Percentiles rank a stretch among this genome's conserved stretches.
These are phyloP conservation scores for Naganishia vaughanmartiniae DNA, from an alignment of 768 basidiomycete genomes.

Conservation along the genomic window DNA sequence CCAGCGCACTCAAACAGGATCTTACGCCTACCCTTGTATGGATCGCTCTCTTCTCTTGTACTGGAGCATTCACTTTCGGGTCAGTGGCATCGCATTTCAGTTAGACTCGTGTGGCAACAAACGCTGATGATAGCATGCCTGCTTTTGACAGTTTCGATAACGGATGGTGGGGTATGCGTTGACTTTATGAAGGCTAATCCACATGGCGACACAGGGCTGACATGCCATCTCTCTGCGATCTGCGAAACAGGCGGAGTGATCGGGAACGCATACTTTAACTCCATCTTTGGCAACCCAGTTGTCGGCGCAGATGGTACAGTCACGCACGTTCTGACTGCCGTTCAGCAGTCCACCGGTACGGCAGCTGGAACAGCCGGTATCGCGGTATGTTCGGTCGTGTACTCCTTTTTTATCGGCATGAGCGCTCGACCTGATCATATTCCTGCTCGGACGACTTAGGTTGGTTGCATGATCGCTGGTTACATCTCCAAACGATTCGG, in stretches of 20 bases:
- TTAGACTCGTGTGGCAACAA: not conserved
- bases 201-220: too few relatives aligned
- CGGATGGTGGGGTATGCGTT: slow-evolving; percentile 13
- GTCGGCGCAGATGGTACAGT: not conserved
- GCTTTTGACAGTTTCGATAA: slow-evolving; percentile 11
- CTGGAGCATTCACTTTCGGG: not conserved
- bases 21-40: slow-evolving; percentile 17
- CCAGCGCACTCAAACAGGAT: slow-evolving; percentile 6
- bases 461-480: slow-evolving; percentile 20
- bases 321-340: not conserved
- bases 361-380: too few relatives aligned
- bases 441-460: not conserved
- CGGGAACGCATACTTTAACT: slow-evolving; percentile 15
- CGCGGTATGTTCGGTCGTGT: too few relatives aligned
- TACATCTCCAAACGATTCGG: slow-evolving; percentile 12
- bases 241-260: slow-evolving; percentile 3
- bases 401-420: too few relatives aligned
- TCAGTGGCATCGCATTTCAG: not conserved
- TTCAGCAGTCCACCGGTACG: slow-evolving; percentile 3
- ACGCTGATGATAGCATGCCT: not conserved
- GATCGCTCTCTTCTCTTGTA: slow-evolving; percentile 17
- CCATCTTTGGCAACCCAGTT: slow-evolving; percentile 4
- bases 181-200: too few relatives aligned
- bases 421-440: too few relatives aligned
- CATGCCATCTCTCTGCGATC: too few relatives aligned